These are phyloP conservation scores for Coprinopsis marcescibilis DNA, from an alignment of 768 basidiomycete species.

Conservation along the genomic window DNA sequence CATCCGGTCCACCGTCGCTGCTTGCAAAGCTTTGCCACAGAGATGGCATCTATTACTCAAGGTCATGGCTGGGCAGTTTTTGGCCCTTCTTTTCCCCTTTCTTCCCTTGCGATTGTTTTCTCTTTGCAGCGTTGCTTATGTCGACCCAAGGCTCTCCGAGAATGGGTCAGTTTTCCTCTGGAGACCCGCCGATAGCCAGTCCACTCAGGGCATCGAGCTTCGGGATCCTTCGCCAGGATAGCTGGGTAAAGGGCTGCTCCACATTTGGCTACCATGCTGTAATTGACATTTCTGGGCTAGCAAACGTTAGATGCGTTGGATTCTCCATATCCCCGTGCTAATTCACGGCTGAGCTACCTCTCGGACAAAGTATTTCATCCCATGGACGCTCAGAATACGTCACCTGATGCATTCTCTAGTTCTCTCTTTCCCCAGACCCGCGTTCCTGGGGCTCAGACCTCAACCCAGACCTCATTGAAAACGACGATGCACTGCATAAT, in stretches of 20 bases:
- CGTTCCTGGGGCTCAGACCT: conserved; percentile 60
- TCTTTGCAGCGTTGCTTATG: conserved; percentile 19
- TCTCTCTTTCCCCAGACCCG: conserved; percentile 60
- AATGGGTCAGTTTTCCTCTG: conserved; percentile 23
- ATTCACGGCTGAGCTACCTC: conserved; percentile 35
- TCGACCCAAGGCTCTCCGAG: conserved; percentile 24
- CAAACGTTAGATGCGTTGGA: conserved; percentile 18
- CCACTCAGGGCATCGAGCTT: conserved; percentile 28
- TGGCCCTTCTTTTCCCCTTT: conserved; percentile 10
- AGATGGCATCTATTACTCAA: not conserved
- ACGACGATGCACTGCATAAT: conserved; percentile 71
- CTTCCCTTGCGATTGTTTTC: conserved; percentile 11
- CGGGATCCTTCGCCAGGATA: conserved; percentile 33
- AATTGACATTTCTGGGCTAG: conserved; percentile 8
- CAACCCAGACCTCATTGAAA: conserved; percentile 48
- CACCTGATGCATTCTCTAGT: conserved; percentile 31
- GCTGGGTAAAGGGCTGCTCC: conserved; percentile 27
- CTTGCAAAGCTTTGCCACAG: conserved; percentile 11
- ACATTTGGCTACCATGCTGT: not conserved
- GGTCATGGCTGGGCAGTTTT: conserved; percentile 9
- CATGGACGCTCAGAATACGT: not conserved
- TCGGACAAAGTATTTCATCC: conserved; percentile 36
- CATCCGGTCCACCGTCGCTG: conserved; percentile 5
- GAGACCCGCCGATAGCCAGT: conserved; percentile 26
- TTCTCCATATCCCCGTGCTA: conserved; percentile 40